Evolutionary conservation across 2,329 filamentous ascomycete genomes (phyloP).

Genomic region (Colletotrichum echinochloae): DNA sequence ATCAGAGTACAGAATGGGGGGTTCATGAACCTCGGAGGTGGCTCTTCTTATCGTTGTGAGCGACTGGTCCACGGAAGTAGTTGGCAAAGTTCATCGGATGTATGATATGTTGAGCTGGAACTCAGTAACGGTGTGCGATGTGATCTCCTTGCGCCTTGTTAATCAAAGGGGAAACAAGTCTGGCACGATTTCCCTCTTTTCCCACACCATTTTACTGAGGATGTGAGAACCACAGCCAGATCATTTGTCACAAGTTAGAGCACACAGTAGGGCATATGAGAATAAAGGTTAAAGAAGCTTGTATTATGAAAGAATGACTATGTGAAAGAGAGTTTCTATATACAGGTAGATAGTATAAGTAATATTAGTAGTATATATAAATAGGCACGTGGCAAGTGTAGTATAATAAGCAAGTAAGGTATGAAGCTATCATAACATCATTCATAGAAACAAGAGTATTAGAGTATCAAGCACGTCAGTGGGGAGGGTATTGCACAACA

Average conservation of each 20-base stretch:
- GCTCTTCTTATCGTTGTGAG: conserved; percentile 1
- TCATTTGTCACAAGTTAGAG: too few relatives aligned
- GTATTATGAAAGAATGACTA: too few relatives aligned
- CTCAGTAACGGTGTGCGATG: conserved; percentile 4
- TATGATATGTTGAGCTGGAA: conserved; percentile 18
- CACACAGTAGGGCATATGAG: too few relatives aligned
- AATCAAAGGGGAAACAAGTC: conserved; percentile 10
- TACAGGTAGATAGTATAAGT: too few relatives aligned
- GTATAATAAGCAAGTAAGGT: too few relatives aligned
- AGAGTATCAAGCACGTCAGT: neutral
- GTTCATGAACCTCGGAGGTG: conserved; percentile 59
- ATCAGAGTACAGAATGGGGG: conserved; percentile 53
- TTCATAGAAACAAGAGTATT: neutral
- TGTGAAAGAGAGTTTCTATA: too few relatives aligned
- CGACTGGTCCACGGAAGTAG: conserved; percentile 17
- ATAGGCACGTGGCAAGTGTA: too few relatives aligned
- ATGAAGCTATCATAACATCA: too few relatives aligned
- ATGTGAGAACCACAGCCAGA: too few relatives aligned
- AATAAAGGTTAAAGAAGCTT: too few relatives aligned
- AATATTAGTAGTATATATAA: too few relatives aligned
- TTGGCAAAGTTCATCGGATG: conserved; percentile 23
- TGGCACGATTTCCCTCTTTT: conserved; percentile 8
- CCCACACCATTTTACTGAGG: neutral
- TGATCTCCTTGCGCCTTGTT: conserved; percentile 16
- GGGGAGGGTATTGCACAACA: neutral